phyloP scores from a whole-genome alignment of 257 asterid species.

The Gynochthodes officinalis region DNA sequence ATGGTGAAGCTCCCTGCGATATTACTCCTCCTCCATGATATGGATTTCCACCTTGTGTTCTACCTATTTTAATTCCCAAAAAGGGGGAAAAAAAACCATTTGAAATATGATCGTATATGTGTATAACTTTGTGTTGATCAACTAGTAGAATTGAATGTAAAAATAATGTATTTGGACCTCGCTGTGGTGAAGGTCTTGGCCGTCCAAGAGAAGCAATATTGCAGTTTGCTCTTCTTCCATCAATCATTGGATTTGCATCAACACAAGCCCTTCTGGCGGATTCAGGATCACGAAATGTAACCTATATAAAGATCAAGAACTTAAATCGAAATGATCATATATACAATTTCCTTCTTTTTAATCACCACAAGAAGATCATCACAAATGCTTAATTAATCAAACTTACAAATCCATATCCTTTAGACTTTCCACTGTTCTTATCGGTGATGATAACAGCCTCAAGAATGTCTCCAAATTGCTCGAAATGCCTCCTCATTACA shows the following conservation, averaged over 20 bases:
- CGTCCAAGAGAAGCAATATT: conserved; percentile 92
- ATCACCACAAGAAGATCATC: too few species aligned
- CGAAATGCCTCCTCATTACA: conserved; percentile 69
- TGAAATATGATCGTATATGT: neutral
- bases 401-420: conserved; percentile 96
- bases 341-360: neutral
- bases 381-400: too few species aligned
- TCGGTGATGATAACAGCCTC: conserved; percentile 97
- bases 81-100: neutral
- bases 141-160: neutral
- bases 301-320: conserved; percentile 33
- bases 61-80: conserved; percentile 29
- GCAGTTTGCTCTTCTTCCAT: conserved; percentile 92
- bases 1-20: conserved; percentile 46
- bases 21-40: conserved; percentile 50
- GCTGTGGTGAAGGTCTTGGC: conserved; percentile 83
- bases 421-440: conserved; percentile 88
- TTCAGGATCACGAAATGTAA: conserved; percentile 86
- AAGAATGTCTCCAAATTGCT: conserved; percentile 89
- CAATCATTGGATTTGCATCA: conserved; percentile 87
- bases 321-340: neutral
- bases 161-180: conserved; percentile 32
- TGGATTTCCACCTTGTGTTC: conserved; percentile 54
- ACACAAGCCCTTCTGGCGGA: conserved; percentile 77
- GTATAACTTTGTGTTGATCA: neutral